A percentile compares a stretch with the other conserved stretches of the same genome.
Conservation (phyloP, 768 basidiomycete genomes). For the Mycena leptocephala region DNA sequence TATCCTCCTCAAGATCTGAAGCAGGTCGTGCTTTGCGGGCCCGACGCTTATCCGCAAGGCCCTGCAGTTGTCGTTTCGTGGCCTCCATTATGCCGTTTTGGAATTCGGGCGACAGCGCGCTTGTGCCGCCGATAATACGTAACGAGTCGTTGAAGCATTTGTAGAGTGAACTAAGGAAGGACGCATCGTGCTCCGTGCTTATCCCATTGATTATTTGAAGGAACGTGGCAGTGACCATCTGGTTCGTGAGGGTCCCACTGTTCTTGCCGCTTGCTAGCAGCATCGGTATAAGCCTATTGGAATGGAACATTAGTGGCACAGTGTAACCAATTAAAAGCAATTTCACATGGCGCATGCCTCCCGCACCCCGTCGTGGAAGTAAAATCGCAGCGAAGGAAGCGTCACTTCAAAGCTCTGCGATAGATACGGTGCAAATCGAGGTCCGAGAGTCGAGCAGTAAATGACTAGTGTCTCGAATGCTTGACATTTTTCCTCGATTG, state of each 20-base stretch:
- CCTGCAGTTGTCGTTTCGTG: conserved; percentile 79
- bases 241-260: conserved; percentile 74
- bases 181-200: conserved; percentile 78
- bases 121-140: conserved; percentile 71
- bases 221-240: conserved; percentile 81
- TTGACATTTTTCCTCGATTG: conserved; percentile 90
- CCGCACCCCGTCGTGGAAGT: conserved; percentile 89
- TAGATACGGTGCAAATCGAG: conserved; percentile 81
- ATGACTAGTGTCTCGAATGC: conserved; percentile 92
- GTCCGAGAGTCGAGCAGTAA: conserved; percentile 79
- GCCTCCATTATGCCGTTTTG: conserved; percentile 74
- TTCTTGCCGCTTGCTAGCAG: conserved; percentile 79
- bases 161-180: conserved; percentile 85
- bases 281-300: conserved; percentile 78
- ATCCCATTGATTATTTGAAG: conserved; percentile 76
- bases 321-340: conserved; percentile 22
- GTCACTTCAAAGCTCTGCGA: conserved; percentile 81
- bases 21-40: conserved; percentile 60
- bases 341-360: conserved; percentile 85
- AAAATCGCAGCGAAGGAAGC: conserved; percentile 80
- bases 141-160: conserved; percentile 78
- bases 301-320: not conserved
- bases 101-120: conserved; percentile 68
- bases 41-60: conserved; percentile 79
- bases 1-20: conserved; percentile 58